Evolutionary conservation across 2,329 filamentous ascomycete genomes (phyloP).

Genomic region (Diplodia scrobiculata): DNA sequence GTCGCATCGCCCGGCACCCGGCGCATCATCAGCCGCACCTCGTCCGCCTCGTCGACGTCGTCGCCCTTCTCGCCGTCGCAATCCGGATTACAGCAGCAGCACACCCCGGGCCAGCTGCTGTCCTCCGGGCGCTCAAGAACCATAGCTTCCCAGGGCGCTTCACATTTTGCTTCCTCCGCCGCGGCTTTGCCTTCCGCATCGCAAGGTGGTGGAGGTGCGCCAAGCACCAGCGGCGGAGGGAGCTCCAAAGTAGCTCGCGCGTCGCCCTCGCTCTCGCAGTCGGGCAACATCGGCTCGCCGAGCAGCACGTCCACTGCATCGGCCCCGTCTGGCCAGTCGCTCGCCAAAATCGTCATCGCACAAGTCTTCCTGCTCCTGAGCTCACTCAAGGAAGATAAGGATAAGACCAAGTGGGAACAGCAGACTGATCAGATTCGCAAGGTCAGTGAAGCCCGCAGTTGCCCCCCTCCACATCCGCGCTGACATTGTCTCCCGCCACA

Average conservation of each 20-base stretch:
- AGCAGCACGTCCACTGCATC: conserved; percentile 52
- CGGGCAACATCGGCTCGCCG: conserved; percentile 58
- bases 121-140: conserved; percentile 59
- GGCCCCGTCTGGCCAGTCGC: conserved; percentile 49
- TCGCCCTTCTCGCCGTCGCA: conserved; percentile 58
- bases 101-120: conserved; percentile 55
- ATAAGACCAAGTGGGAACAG: conserved; percentile 89
- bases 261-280: conserved; percentile 61
- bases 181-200: conserved; percentile 54
- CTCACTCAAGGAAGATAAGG: conserved; percentile 93
- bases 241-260: conserved; percentile 60
- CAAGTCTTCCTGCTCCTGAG: conserved; percentile 94
- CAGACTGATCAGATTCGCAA: conserved; percentile 91
- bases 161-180: conserved; percentile 59
- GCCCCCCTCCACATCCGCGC: conserved; percentile 27
- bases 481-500: conserved; percentile 46
- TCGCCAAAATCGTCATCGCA: conserved; percentile 91
- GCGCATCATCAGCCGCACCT: conserved; percentile 56
- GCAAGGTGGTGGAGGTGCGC: conserved; percentile 56
- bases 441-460: conserved; percentile 56
- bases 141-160: conserved; percentile 56
- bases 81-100: conserved; percentile 57
- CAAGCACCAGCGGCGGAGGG: conserved; percentile 57
- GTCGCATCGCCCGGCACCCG: conserved; percentile 50
- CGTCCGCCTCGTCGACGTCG: conserved; percentile 58